phyloP scores from a whole-genome alignment of 2,329 filamentous ascomycete species.

The Botrytis medusae region DNA sequence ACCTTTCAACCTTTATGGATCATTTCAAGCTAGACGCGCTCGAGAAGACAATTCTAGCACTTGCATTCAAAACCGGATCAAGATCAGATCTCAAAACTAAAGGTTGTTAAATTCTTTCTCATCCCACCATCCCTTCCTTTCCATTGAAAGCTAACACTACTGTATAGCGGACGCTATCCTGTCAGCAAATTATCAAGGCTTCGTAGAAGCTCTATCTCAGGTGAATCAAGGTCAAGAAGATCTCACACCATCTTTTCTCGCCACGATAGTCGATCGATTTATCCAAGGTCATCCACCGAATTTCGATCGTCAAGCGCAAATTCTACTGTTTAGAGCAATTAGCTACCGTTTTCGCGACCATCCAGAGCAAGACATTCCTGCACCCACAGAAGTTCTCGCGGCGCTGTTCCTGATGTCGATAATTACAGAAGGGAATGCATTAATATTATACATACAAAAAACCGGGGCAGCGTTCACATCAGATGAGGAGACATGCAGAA shows the following conservation, averaged over 20 bases:
- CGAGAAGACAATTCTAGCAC: constrained; percentile 80
- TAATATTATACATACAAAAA: constrained; percentile 69
- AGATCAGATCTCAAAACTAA: constrained; percentile 84
- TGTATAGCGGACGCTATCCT: constrained; percentile 81
- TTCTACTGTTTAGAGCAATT: constrained; percentile 64
- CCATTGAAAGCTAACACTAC: constrained; percentile 26
- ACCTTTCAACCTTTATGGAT: constrained; percentile 91
- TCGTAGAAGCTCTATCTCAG: constrained; percentile 73
- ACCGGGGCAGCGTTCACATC: constrained; percentile 73
- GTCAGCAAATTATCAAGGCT: constrained; percentile 73
- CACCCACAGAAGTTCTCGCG: constrained; percentile 69
- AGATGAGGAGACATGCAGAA: constrained; percentile 66
- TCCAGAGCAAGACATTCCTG: constrained; percentile 58
- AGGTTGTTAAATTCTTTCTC: constrained; percentile 54
- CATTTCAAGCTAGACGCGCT: constrained; percentile 92
- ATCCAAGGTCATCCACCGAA: constrained; percentile 83
- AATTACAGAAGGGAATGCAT: constrained; percentile 57
- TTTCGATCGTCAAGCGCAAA: constrained; percentile 73
- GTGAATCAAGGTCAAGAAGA: constrained; percentile 65
- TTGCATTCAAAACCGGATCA: constrained; percentile 82
- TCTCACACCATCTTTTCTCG: constrained; percentile 68
- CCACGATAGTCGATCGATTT: constrained; percentile 79
- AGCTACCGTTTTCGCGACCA: constrained; percentile 57
- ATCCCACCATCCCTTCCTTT: constrained; percentile 16
- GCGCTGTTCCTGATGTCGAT: constrained; percentile 68